Conservation (phyloP, 768 basidiomycete genomes). For the Multifurca ochricompacta region DNA sequence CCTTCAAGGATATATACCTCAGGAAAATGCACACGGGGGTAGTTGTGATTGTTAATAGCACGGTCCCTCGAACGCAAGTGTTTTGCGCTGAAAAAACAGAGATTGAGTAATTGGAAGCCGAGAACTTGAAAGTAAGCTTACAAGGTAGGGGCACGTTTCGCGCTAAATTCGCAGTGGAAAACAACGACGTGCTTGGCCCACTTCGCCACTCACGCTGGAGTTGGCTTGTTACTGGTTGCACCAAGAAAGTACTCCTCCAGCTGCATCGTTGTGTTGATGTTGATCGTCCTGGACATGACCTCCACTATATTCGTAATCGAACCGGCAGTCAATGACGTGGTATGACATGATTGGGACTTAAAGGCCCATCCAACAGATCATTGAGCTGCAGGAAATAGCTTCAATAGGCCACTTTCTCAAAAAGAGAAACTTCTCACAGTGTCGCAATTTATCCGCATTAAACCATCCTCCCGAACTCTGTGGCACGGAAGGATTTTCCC, state of each 20-base stretch:
- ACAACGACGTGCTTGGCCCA: constrained; percentile 76
- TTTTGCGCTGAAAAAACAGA: constrained; percentile 61
- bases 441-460: constrained; percentile 77
- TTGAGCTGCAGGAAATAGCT: constrained; percentile 51
- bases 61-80: constrained; percentile 88
- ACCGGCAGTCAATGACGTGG: constrained; percentile 91
- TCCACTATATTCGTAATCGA: constrained; percentile 92
- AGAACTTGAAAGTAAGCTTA: constrained; percentile 34
- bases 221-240: constrained; percentile 44
- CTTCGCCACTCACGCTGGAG: constrained; percentile 67
- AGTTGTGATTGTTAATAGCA: constrained; percentile 76
- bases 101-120: background rate
- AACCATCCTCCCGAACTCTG: constrained; percentile 86
- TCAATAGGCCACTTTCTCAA: constrained; percentile 1
- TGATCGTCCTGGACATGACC: constrained; percentile 93
- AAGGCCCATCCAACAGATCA: constrained; percentile 71
- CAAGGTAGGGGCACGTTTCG: constrained; percentile 94
- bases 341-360: constrained; percentile 53
- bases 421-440: constrained; percentile 48
- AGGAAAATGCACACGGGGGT: constrained; percentile 91
- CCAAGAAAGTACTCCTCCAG: constrained; percentile 80
- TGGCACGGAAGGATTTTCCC: constrained; percentile 95
- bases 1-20: constrained; percentile 97
- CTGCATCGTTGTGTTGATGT: constrained; percentile 73
- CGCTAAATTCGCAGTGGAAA: constrained; percentile 98